A percentile compares a stretch with the other conserved stretches of the same genome.
Evolutionary conservation across 176 grass and related monocot genomes (phyloP).

Genomic region (Microstegium vimineum): DNA sequence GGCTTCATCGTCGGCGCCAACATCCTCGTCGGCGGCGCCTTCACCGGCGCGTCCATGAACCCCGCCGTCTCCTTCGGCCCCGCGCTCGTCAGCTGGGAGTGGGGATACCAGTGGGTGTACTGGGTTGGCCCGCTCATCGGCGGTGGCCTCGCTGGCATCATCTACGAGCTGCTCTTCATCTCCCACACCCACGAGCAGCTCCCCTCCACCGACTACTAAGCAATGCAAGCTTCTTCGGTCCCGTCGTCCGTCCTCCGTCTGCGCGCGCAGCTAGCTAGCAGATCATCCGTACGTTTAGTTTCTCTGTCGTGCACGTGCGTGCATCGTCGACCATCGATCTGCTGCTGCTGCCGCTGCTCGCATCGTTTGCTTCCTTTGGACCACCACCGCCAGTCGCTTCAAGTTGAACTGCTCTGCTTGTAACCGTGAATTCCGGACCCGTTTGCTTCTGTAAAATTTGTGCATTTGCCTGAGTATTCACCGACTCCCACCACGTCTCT

Average conservation of each 20-base stretch:
- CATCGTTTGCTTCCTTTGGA: neutral
- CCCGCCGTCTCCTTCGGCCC: slow-evolving; percentile 96
- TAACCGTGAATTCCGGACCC: slow-evolving; percentile 18
- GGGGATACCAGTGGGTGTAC: slow-evolving; percentile 87
- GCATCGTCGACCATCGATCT: neutral
- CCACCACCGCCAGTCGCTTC: neutral
- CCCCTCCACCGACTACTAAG: slow-evolving; percentile 67
- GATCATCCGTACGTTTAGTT: slow-evolving; percentile 3
- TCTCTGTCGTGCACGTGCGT: neutral
- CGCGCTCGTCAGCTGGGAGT: slow-evolving; percentile 85
- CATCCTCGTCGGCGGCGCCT: slow-evolving; percentile 81
- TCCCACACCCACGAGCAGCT: slow-evolving; percentile 70
- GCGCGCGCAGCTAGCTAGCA: neutral
- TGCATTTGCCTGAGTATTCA: slow-evolving; percentile 20
- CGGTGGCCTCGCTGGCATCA: slow-evolving; percentile 60
- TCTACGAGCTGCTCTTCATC: slow-evolving; percentile 92
- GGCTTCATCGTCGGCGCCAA: slow-evolving; percentile 96
- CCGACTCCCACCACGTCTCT: neutral
- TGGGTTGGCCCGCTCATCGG: slow-evolving; percentile 94
- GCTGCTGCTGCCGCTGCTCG: neutral
- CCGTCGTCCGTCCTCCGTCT: neutral
- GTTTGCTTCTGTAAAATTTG: slow-evolving; percentile 48
- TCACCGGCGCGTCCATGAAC: slow-evolving; percentile 94
- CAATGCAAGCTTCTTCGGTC: no score
- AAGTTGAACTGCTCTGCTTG: slow-evolving; percentile 5